Evolutionary conservation across 192 early-diverging fungal genomes (phyloP), one percentile per base, ranked within the genome.

Genomic region (Rhizophlyctis rosea): DNA sequence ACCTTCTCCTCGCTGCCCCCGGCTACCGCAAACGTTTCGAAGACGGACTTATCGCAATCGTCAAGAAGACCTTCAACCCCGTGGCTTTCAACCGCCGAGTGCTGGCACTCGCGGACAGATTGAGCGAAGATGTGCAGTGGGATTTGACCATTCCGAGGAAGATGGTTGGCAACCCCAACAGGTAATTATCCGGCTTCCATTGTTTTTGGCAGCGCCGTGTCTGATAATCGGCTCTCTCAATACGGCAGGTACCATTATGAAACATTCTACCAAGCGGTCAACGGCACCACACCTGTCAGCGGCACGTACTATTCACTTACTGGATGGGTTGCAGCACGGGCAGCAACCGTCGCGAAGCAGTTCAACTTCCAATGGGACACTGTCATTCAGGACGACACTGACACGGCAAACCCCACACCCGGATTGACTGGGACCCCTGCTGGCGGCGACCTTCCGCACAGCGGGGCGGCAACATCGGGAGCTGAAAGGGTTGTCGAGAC

Each of bases 381-480:
- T 9, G 50, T 52, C 50, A 24, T 52, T 25, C 50, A 52, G 50
- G 50, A 52, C n/a, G n/a, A n/a, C n/a, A n/a, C n/a, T n/a, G n/a
- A n/a, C n/a, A n/a, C n/a, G n/a, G n/a, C n/a, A n/a, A n/a, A n/a
- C n/a, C n/a, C n/a, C n/a, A n/a, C n/a, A n/a, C n/a, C n/a, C n/a
- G n/a, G n/a, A n/a, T n/a, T n/a, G n/a, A n/a, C n/a, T n/a, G n/a
- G n/a, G n/a, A n/a, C n/a, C n/a, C n/a, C n/a, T n/a, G n/a, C n/a
- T n/a, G n/a, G n/a, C n/a, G n/a, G n/a, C n/a, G n/a, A n/a, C n/a
- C n/a, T n/a, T n/a, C n/a, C n/a, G n/a, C n/a, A n/a, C n/a, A n/a
- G n/a, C n/a, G n/a, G n/a, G n/a, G n/a, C n/a, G n/a, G n/a, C n/a
- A n/a, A n/a, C n/a, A n/a, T n/a, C n/a, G n/a, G n/a, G n/a, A n/a